These are phyloP conservation scores for Hemisphaericaspora subhashii DNA, from an alignment of 1,139 yeast genomes.

Conservation along the genomic window DNA sequence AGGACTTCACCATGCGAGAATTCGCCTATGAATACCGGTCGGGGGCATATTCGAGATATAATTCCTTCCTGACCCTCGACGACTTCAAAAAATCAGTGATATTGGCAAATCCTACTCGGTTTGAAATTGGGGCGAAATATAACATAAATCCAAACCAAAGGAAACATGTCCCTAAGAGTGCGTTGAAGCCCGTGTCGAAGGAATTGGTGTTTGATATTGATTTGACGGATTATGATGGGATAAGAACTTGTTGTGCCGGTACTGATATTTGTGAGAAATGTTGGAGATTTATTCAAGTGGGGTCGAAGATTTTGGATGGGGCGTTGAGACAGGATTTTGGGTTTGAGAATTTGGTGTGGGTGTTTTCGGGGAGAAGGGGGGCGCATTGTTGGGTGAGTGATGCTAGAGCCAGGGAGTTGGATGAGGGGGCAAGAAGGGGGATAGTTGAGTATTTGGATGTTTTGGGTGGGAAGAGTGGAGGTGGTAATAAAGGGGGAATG, in stretches of 20 bases:
- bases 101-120: slow-evolving; percentile 79
- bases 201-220: slow-evolving; percentile 96
- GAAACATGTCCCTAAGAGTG: slow-evolving; percentile 73
- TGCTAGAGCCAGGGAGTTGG: slow-evolving; percentile 69
- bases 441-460: slow-evolving; percentile 84
- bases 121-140: slow-evolving; percentile 94
- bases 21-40: slow-evolving; percentile 87
- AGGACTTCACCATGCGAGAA: slow-evolving; percentile 84
- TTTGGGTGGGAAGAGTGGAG: slow-evolving; percentile 52
- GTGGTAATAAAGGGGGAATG: slow-evolving; percentile 39
- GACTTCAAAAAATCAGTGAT: slow-evolving; percentile 79
- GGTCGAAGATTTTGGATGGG: slow-evolving; percentile 69
- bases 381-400: slow-evolving; percentile 99
- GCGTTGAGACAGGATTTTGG: slow-evolving; percentile 89
- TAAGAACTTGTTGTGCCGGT: slow-evolving; percentile 90
- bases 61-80: slow-evolving; percentile 63
- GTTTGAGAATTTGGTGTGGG: slow-evolving; percentile 85
- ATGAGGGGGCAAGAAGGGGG: slow-evolving; percentile 72
- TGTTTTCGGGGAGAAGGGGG: slow-evolving; percentile 98
- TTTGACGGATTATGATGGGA: slow-evolving; percentile 92
- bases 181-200: slow-evolving; percentile 78
- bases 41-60: slow-evolving; percentile 88
- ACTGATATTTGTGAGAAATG: slow-evolving; percentile 85
- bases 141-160: slow-evolving; percentile 83
- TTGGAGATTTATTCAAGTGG: slow-evolving; percentile 93